These are phyloP conservation scores for Trypanosoma theileri DNA, from an alignment of 208 protist species.

Conservation along the genomic window DNA sequence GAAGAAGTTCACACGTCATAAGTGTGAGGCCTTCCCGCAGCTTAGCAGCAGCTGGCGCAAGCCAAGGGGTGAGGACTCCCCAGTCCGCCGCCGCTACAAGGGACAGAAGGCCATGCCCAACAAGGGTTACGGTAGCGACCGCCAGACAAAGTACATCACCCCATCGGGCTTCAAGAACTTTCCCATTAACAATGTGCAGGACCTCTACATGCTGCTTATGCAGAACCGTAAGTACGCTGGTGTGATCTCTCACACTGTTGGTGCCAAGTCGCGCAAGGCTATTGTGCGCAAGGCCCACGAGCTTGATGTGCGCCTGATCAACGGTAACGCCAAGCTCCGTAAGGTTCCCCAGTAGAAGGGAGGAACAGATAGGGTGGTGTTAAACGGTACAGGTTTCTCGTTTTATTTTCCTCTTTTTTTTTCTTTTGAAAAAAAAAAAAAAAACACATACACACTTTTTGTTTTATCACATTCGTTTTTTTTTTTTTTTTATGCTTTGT, in stretches of 20 bases:
- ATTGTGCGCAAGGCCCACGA: conserved; percentile 98
- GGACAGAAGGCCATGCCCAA: conserved; percentile 96
- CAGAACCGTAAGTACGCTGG: conserved; percentile 99
- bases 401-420: conserved; percentile 11
- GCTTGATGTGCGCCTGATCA: conserved; percentile 98
- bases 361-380: background rate
- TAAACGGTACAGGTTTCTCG: conserved; percentile 1
- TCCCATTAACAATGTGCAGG: conserved; percentile 93
- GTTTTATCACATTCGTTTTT: no score
- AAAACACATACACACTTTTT: no score
- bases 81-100: conserved; percentile 97
- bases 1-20: conserved; percentile 96
- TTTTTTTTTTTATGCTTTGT: background rate
- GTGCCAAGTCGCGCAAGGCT: conserved; percentile 94
- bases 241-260: conserved; percentile 96
- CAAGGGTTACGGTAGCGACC: conserved; percentile 99
- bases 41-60: conserved; percentile 96
- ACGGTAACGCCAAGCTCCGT: conserved; percentile 94
- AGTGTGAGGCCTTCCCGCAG: conserved; percentile 94
- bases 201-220: conserved; percentile 99
- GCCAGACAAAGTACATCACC: conserved; percentile 94
- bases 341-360: conserved; percentile 67
- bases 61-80: conserved; percentile 99
- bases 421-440: background rate
- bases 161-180: conserved; percentile 98